A percentile compares a stretch with the other conserved stretches of the same genome.
phyloP scores from a whole-genome alignment of 148 eudicot genomes.

The Cornus controversa region DNA sequence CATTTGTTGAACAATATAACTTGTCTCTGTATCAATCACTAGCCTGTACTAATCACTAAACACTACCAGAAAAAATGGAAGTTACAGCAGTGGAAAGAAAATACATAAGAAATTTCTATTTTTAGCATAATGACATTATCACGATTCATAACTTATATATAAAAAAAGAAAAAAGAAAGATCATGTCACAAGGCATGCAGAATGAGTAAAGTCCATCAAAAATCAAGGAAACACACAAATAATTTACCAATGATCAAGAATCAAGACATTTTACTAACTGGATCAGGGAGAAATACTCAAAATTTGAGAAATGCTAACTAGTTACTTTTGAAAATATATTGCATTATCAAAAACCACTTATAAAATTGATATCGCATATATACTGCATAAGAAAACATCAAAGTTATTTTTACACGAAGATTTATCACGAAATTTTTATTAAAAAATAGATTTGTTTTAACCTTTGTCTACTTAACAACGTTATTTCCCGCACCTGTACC shows the following conservation, averaged over 20 bases:
- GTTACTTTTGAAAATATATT: not conserved
- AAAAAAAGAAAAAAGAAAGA: too few relatives aligned
- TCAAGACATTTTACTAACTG: not conserved
- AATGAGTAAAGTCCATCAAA: not conserved
- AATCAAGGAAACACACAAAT: not conserved
- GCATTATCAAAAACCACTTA: not conserved
- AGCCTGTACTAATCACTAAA: not conserved
- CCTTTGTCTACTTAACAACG: too few relatives aligned
- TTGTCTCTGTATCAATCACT: not conserved
- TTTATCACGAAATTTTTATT: too few relatives aligned
- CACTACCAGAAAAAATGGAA: not conserved
- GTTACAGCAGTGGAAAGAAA: not conserved
- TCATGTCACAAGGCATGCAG: not conserved
- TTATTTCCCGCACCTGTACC: constrained; percentile 38
- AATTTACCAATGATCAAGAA: too few relatives aligned
- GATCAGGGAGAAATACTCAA: not conserved
- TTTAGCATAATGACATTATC: not conserved
- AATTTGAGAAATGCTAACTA: not conserved
- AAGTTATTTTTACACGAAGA: not conserved
- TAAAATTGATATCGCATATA: not conserved
- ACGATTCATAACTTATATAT: not conserved
- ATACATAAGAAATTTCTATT: not conserved
- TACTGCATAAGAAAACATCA: not conserved
- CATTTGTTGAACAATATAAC: not conserved
- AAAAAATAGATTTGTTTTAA: too few relatives aligned